Evolutionary conservation across 108 stramenopile species (phyloP).

Genomic region (Cyclostephanos tholiformis): DNA sequence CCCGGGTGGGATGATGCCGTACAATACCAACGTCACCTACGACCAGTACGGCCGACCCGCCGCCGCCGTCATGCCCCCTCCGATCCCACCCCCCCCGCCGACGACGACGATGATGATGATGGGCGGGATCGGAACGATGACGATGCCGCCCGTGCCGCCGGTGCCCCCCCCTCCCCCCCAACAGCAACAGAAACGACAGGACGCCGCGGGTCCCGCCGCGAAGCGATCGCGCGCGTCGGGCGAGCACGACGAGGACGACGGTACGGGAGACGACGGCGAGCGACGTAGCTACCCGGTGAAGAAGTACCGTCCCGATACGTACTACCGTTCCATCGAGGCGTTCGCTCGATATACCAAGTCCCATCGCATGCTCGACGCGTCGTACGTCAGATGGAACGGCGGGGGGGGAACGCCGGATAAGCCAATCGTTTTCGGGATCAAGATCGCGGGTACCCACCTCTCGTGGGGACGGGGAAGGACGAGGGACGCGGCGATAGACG

Average conservation of each 20-base stretch:
- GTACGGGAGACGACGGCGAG: slow-evolving; percentile 2
- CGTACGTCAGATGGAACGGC: slow-evolving; percentile 66
- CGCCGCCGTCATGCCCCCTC: no score
- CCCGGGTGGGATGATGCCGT: background rate
- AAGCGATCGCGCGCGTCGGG: slow-evolving; percentile 17
- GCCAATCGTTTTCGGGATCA: slow-evolving; percentile 74
- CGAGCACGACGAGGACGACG: slow-evolving; percentile 8
- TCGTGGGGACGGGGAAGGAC: slow-evolving; percentile 87
- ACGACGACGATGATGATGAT: background rate
- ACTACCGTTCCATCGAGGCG: slow-evolving; percentile 80
- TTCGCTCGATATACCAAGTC: slow-evolving; percentile 85
- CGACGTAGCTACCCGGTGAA: slow-evolving; percentile 68
- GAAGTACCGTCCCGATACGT: slow-evolving; percentile 79
- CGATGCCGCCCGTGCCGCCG: slow-evolving; percentile 9
- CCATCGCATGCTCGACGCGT: slow-evolving; percentile 85
- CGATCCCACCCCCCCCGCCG: slow-evolving; percentile 9
- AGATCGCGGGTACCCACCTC: slow-evolving; percentile 74
- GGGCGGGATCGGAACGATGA: no score
- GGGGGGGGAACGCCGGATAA: slow-evolving; percentile 73
- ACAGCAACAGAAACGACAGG: background rate
- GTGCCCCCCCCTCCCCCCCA: slow-evolving; percentile 20
- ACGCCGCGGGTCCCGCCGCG: slow-evolving; percentile 5
- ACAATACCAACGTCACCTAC: background rate
- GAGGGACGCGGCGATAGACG: slow-evolving; percentile 79
- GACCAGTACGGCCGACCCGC: slow-evolving; percentile 33